phyloP scores from a whole-genome alignment of 495 filamentous ascomycete genomes.

The Talaromyces thailandensis region DNA sequence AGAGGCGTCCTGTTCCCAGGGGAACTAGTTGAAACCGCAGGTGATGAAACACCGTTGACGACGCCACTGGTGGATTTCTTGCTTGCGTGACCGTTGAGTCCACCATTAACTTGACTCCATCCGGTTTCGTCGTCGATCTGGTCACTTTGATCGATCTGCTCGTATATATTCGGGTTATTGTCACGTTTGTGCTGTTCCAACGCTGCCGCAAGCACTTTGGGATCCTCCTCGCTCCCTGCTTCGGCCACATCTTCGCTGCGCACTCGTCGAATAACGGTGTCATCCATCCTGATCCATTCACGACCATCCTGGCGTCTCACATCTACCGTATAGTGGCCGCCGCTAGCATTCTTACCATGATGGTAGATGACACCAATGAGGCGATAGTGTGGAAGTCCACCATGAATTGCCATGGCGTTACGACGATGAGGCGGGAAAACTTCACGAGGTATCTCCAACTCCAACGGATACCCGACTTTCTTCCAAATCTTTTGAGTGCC shows the following conservation, averaged over 20 bases:
- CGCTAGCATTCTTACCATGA: conserved; percentile 90
- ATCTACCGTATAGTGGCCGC: conserved; percentile 95
- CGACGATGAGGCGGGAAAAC: conserved; percentile 74
- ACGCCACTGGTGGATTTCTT: conserved; percentile 60
- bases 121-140: conserved; percentile 51
- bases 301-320: conserved; percentile 85
- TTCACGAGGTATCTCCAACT: conserved; percentile 88
- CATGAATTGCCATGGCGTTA: conserved; percentile 49
- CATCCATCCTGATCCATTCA: conserved; percentile 94
- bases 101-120: conserved; percentile 79
- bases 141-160: conserved; percentile 59
- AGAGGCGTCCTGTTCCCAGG: conserved; percentile 53
- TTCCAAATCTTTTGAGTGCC: conserved; percentile 99
- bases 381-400: conserved; percentile 67
- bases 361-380: conserved; percentile 94
- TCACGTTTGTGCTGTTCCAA: conserved; percentile 57
- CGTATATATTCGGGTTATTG: conserved; percentile 41
- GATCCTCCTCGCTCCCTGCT: conserved; percentile 70
- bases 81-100: conserved; percentile 34
- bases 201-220: conserved; percentile 55
- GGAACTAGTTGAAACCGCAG: conserved; percentile 27
- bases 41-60: conserved; percentile 51
- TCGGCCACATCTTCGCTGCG: conserved; percentile 86
- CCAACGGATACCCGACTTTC: conserved; percentile 88
- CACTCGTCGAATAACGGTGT: conserved; percentile 81